Conservation (phyloP, 2,329 filamentous ascomycete species). For the Diaporthe australafricana region DNA sequence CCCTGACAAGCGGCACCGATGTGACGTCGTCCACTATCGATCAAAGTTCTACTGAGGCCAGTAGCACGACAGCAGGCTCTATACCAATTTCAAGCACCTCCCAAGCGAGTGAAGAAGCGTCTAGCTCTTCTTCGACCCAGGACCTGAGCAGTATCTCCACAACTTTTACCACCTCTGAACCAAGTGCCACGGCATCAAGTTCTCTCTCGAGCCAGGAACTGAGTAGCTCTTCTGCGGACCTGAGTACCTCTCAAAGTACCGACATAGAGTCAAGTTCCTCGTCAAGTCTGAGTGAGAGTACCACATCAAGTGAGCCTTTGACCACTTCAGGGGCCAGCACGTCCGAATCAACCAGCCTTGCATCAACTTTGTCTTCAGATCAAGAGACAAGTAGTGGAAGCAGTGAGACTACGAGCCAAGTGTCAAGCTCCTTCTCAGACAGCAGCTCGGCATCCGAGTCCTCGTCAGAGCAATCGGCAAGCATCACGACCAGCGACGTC, state of each 20-base stretch:
- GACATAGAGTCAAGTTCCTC: background rate
- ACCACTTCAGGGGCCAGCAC: background rate
- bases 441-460: background rate
- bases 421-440: background rate
- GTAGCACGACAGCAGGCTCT: background rate
- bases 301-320: background rate
- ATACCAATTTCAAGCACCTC: background rate
- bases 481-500: background rate
- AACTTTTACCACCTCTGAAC: background rate
- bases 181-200: background rate
- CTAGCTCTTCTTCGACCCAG: background rate
- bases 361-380: background rate
- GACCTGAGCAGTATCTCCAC: background rate
- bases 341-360: background rate
- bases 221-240: background rate
- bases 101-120: background rate
- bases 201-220: background rate
- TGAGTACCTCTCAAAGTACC: background rate
- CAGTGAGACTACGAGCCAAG: background rate
- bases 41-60: background rate
- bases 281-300: background rate
- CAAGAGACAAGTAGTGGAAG: background rate
- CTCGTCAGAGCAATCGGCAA: background rate
- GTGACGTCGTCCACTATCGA: background rate
- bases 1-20: background rate